A percentile compares a stretch with the other conserved stretches of the same genome.
Conservation (phyloP, 176 grass and related monocot genomes). For the Aegilops longissima region DNA sequence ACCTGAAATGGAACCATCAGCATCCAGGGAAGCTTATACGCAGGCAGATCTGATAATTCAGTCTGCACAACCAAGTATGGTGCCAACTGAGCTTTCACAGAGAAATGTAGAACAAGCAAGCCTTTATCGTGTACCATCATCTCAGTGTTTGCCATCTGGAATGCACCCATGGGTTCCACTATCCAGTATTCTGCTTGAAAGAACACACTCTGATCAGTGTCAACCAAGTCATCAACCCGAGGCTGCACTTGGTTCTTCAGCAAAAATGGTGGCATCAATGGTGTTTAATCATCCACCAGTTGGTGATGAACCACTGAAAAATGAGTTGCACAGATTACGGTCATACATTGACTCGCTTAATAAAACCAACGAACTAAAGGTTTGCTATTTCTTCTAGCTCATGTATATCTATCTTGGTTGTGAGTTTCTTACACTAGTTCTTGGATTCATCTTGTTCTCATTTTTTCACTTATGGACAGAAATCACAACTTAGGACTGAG, state of each 20-base stretch:
- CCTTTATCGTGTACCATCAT: not conserved
- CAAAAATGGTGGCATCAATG: constrained; percentile 40
- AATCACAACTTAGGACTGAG: constrained; percentile 46
- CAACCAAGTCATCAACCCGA: constrained; percentile 28
- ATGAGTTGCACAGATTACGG: constrained; percentile 65
- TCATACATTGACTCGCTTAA: constrained; percentile 39
- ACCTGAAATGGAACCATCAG: constrained; percentile 31
- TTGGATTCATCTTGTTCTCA: constrained; percentile 4
- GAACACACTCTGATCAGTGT: constrained; percentile 26
- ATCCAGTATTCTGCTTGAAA: constrained; percentile 31
- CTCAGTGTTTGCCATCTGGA: constrained; percentile 34
- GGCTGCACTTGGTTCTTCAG: constrained; percentile 1
- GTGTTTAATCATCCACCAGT: constrained; percentile 51
- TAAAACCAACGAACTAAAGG: constrained; percentile 67
- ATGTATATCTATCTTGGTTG: constrained; percentile 10
- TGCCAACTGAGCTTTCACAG: constrained; percentile 4
- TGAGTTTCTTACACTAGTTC: not conserved
- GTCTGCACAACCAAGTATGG: constrained; percentile 33
- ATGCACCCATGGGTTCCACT: constrained; percentile 13
- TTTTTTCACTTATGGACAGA: constrained; percentile 45
- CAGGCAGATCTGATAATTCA: constrained; percentile 2
- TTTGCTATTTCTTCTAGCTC: constrained; percentile 24
- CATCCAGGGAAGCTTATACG: not conserved
- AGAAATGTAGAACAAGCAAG: constrained; percentile 11
- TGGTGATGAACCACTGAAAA: constrained; percentile 62